Evolutionary conservation across 257 asterid species (phyloP).

Genomic region (Penstemon barbatus): DNA sequence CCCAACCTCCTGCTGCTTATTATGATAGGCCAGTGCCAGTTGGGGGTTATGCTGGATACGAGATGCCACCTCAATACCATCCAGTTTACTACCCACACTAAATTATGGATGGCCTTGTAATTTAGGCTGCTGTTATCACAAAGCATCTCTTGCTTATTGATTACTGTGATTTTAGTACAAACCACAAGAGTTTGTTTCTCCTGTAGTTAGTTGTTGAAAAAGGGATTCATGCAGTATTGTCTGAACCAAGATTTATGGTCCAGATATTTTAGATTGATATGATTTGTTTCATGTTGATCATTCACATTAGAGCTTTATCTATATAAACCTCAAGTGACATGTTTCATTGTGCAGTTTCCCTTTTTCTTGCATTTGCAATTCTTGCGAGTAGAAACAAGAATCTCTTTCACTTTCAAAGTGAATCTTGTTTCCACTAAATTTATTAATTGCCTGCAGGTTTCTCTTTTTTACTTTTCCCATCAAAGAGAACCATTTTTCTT

Average conservation of each 20-base stretch:
- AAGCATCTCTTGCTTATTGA: slow-evolving; percentile 30
- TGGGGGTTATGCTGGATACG: slow-evolving; percentile 45
- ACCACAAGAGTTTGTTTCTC: slow-evolving; percentile 20
- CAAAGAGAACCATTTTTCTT: not conserved
- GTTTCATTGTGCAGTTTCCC: slow-evolving; percentile 14
- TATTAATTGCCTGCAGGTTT: not conserved
- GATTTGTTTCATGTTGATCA: slow-evolving; percentile 39
- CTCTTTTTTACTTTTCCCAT: slow-evolving; percentile 9
- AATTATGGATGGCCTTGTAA: slow-evolving; percentile 33
- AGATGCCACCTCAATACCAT: slow-evolving; percentile 49
- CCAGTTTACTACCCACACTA: slow-evolving; percentile 53
- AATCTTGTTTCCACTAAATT: slow-evolving; percentile 1
- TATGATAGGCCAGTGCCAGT: slow-evolving; percentile 33
- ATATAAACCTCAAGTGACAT: slow-evolving; percentile 18
- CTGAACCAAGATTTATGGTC: slow-evolving; percentile 28
- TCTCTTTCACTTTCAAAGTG: slow-evolving; percentile 21
- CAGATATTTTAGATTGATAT: slow-evolving; percentile 38
- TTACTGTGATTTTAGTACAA: slow-evolving; percentile 30
- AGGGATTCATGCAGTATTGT: slow-evolving; percentile 19
- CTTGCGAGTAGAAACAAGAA: slow-evolving; percentile 17
- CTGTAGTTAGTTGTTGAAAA: slow-evolving; percentile 20
- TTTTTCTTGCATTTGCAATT: slow-evolving; percentile 20
- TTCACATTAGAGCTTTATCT: slow-evolving; percentile 16
- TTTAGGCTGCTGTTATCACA: slow-evolving; percentile 19
- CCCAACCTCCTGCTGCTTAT: slow-evolving; percentile 24